phyloP scores from a whole-genome alignment of 2,329 filamentous ascomycete genomes.

The Cladosporium austrohemisphaericum region DNA sequence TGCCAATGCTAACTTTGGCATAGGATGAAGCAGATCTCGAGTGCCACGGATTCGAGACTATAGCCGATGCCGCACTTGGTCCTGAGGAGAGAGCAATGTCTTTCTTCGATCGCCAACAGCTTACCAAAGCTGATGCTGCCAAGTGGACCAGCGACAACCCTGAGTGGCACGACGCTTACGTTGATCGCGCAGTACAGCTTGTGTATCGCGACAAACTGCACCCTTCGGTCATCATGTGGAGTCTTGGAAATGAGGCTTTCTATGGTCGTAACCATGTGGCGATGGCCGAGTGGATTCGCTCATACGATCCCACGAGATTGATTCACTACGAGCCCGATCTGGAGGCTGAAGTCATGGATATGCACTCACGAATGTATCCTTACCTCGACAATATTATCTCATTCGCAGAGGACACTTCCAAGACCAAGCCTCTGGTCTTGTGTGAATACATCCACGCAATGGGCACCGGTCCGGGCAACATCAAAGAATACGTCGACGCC shows the following conservation, averaged over 20 bases:
- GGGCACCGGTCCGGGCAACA: slow-evolving; percentile 69
- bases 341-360: slow-evolving; percentile 58
- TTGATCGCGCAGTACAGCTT: slow-evolving; percentile 63
- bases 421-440: slow-evolving; percentile 54
- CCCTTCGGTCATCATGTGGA: slow-evolving; percentile 68
- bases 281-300: slow-evolving; percentile 63
- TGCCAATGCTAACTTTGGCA: neutral
- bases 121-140: slow-evolving; percentile 53
- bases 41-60: slow-evolving; percentile 43
- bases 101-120: slow-evolving; percentile 36
- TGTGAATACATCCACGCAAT: slow-evolving; percentile 61
- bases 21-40: slow-evolving; percentile 50
- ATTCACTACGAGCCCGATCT: slow-evolving; percentile 66
- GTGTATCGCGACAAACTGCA: slow-evolving; percentile 69
- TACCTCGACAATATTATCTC: slow-evolving; percentile 50
- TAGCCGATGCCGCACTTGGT: slow-evolving; percentile 25
- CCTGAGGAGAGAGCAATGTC: slow-evolving; percentile 12
- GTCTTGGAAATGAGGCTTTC: slow-evolving; percentile 69
- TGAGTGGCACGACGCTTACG: slow-evolving; percentile 59
- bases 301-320: slow-evolving; percentile 54
- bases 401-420: slow-evolving; percentile 39
- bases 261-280: slow-evolving; percentile 65
- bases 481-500: slow-evolving; percentile 64
- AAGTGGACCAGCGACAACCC: slow-evolving; percentile 60
- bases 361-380: slow-evolving; percentile 67